Evolutionary conservation across 2,329 filamentous ascomycete genomes (phyloP), one percentile per base, ranked within the genome.

Genomic region (Calonectria ilicicola): DNA sequence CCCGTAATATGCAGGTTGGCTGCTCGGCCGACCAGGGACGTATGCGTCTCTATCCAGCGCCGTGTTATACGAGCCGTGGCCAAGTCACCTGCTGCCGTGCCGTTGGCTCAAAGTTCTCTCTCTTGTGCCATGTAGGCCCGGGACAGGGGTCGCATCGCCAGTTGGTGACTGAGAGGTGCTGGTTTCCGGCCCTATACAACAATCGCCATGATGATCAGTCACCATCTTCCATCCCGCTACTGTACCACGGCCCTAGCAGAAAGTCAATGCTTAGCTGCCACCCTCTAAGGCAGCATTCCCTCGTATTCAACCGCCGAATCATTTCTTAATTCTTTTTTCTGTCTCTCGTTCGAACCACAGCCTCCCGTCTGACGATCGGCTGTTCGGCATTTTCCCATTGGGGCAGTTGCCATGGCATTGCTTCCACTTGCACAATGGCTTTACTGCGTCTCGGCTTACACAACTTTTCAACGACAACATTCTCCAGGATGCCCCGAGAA

Each of bases 291-390:
- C 69, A 75, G 53, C 76, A 79, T 72, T 74, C 65, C 67, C 77
- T 79, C 77, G 77, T 79, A 79, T 79, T 78, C 77, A 78, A 35
- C 73, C 66, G 69, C 72, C 77, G 47, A 38, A 44, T 53, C 51
- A 67, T 71, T 71, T 47, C 42, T 44, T 62, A 27, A 53, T 46
- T 47, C 38, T 64, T 29, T 62, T 62, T 44, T 40, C 38, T 14
- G 3, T 35, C 32, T 12, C 6, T 35, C 32, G 32, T 35, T 64
- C 38, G 58, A 53, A 29, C 21, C 56, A 44, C 58, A 40, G 35
- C n/a, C 44, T 21, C 53, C 42, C 53, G 17, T 60, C 53, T 51
- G 19, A 68, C 35, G 17, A 21, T 26, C 35, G 47, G 51, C 58
- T 15, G 38, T 29, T 46, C 69, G 69, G 65, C 38, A 65, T 58